Evolutionary conservation across 1,284 basidiomycete genomes (phyloP).

Genomic region (Malassezia yamatoensis): DNA sequence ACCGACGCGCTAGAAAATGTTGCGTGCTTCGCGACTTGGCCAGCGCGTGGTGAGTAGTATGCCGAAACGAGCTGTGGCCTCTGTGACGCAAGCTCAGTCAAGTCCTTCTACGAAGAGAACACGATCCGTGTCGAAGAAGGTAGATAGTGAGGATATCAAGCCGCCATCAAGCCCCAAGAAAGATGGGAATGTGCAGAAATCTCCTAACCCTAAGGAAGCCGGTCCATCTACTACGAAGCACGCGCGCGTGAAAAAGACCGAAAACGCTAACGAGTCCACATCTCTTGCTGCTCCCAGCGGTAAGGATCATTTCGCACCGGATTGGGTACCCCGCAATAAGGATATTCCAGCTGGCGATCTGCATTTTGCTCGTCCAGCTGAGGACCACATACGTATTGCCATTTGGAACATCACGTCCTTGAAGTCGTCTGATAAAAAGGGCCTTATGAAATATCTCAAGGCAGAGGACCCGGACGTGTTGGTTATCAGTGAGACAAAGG

Average conservation of each 20-base stretch:
- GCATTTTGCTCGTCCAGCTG: slow-evolving; percentile 3
- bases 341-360: slow-evolving; percentile 10
- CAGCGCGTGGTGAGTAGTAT: neutral
- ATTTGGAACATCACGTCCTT: slow-evolving; percentile 43
- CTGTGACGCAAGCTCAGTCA: neutral
- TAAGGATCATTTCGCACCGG: slow-evolving; percentile 13
- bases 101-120: no score
- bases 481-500: slow-evolving; percentile 41
- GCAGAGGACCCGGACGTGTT: slow-evolving; percentile 43
- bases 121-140: no score
- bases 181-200: no score
- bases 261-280: neutral
- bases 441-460: slow-evolving; percentile 38
- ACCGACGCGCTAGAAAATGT: neutral
- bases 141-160: no score
- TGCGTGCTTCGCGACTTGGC: neutral
- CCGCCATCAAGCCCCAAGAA: no score
- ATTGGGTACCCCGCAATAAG: slow-evolving; percentile 17
- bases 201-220: no score
- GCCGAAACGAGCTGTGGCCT: slow-evolving; percentile 6
- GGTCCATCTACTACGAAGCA: neutral
- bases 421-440: slow-evolving; percentile 35
- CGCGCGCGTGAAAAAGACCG: neutral
- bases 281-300: slow-evolving; percentile 15
- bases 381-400: slow-evolving; percentile 24